These are phyloP conservation scores for Leptomonas seymouri DNA, from an alignment of 208 protist genomes.

Conservation along the genomic window DNA sequence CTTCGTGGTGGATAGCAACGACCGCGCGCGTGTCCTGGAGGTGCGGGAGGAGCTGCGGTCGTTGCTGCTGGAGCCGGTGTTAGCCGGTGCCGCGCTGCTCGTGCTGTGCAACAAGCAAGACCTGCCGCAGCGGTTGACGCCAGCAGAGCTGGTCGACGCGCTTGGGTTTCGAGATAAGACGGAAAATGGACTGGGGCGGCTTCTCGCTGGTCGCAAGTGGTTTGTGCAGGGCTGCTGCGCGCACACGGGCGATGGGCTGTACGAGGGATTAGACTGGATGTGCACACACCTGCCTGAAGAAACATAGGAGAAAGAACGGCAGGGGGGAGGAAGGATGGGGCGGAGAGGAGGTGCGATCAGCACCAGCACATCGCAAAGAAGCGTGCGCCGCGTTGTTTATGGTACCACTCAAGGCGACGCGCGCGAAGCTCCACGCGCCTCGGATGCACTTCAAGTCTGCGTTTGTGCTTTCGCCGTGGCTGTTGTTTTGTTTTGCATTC, in stretches of 20 bases:
- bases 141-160: constrained; percentile 59
- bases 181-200: constrained; percentile 33
- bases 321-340: neutral
- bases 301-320: neutral
- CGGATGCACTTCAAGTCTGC: too few species aligned
- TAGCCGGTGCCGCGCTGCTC: constrained; percentile 83
- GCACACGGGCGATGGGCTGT: constrained; percentile 95
- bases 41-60: constrained; percentile 74
- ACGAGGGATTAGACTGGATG: constrained; percentile 98
- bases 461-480: too few species aligned
- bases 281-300: constrained; percentile 65
- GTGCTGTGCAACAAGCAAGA: constrained; percentile 98
- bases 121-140: constrained; percentile 66
- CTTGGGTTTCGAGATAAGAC: constrained; percentile 53
- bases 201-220: constrained; percentile 75
- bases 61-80: constrained; percentile 86
- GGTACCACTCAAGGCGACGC: too few species aligned
- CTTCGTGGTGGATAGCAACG: constrained; percentile 95
- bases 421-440: too few species aligned
- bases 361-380: too few species aligned
- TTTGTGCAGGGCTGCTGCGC: constrained; percentile 97
- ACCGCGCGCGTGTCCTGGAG: constrained; percentile 82
- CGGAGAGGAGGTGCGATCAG: too few species aligned
- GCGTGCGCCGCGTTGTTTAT: too few species aligned
- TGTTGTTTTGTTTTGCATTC: too few species aligned